phyloP scores from a whole-genome alignment of 345 rosid species.

The Fremontodendron californicum region DNA sequence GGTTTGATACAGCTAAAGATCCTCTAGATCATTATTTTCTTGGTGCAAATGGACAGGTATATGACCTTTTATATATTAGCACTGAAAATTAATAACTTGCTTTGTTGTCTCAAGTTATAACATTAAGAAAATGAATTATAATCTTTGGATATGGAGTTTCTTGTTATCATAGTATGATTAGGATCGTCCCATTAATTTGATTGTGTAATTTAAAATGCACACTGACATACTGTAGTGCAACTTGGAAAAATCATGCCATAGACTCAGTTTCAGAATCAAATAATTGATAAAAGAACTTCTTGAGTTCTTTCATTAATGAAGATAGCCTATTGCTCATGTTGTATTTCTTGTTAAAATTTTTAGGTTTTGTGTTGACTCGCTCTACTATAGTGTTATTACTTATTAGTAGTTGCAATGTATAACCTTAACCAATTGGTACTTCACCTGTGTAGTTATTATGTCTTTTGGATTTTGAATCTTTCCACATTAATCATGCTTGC shows the following conservation, averaged over 20 bases:
- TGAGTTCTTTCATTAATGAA: neutral
- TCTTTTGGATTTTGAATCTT: neutral
- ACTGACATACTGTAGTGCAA: neutral
- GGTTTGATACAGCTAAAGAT: conserved; percentile 71
- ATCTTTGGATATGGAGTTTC: neutral
- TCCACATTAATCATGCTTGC: conserved; percentile 23
- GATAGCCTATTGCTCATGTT: neutral
- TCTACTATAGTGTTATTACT: neutral
- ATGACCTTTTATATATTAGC: neutral
- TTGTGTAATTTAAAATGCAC: neutral
- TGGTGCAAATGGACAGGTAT: conserved; percentile 65
- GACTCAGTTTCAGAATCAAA: neutral
- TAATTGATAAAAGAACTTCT: neutral
- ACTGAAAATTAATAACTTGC: neutral
- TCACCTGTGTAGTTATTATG: neutral
- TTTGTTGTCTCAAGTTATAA: neutral
- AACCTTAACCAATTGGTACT: neutral
- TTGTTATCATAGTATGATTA: neutral
- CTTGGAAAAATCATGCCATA: neutral
- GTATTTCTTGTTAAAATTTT: neutral
- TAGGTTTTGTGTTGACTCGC: neutral
- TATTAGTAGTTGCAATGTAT: neutral
- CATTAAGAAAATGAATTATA: neutral
- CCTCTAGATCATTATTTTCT: conserved; percentile 78
- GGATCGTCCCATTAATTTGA: neutral